Percentiles rank a stretch among this genome's conserved stretches.
Evolutionary conservation across 2,329 filamentous ascomycete genomes (phyloP).

Genomic region (Boeremia lycopersici): DNA sequence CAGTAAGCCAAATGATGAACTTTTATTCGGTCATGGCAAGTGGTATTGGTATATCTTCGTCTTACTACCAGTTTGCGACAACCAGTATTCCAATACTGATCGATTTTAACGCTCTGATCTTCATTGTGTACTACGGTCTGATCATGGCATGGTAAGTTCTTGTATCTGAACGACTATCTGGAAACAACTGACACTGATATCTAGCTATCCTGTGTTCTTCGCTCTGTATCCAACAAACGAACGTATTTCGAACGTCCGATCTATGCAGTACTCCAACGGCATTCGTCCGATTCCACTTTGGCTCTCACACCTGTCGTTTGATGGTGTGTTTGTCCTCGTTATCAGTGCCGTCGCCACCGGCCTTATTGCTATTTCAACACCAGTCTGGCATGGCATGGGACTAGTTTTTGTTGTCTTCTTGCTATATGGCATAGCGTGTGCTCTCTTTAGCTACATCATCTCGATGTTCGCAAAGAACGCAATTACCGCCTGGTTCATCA

Average conservation of each 20-base stretch:
- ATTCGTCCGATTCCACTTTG: conserved; percentile 80
- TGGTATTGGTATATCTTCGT: conserved; percentile 26
- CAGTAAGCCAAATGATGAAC: conserved; percentile 20
- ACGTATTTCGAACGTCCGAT: conserved; percentile 75
- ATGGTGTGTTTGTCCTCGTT: conserved; percentile 72
- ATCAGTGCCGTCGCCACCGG: conserved; percentile 70
- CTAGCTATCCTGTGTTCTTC: conserved; percentile 82
- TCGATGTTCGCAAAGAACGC: conserved; percentile 75
- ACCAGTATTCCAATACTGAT: conserved; percentile 17
- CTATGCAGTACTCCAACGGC: conserved; percentile 87
- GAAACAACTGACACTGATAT: conserved; percentile 62
- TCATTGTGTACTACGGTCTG: conserved; percentile 70
- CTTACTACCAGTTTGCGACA: conserved; percentile 22
- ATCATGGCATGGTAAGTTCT: conserved; percentile 63
- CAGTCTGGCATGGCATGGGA: conserved; percentile 73
- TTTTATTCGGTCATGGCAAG: conserved; percentile 24
- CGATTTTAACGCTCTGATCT: conserved; percentile 56
- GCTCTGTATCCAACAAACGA: conserved; percentile 84
- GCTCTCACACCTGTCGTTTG: conserved; percentile 79
- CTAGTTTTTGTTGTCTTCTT: conserved; percentile 81
- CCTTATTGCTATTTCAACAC: conserved; percentile 62
- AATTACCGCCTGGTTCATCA: conserved; percentile 73
- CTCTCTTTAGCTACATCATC: conserved; percentile 75
- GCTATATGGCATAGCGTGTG: conserved; percentile 78
- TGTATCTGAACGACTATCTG: background rate